Evolutionary conservation across 441 rosid species (phyloP).

Genomic region (Rhodomyrtus psidioides): DNA sequence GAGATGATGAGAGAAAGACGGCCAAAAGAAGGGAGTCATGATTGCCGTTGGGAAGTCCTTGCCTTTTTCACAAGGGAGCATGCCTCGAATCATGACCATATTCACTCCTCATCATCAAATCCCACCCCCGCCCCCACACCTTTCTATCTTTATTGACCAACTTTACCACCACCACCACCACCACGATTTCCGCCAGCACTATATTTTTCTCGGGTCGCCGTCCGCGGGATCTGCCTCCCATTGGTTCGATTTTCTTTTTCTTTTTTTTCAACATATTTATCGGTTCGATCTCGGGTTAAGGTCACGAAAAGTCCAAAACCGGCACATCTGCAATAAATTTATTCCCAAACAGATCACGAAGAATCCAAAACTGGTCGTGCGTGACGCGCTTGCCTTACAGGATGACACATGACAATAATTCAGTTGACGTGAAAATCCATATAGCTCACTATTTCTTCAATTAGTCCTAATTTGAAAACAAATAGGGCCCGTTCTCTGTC

Average conservation of each 20-base stretch:
- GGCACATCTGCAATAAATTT: too few species aligned
- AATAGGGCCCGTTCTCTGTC: too few species aligned
- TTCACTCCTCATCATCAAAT: neutral
- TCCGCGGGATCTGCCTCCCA: neutral
- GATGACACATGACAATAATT: too few species aligned
- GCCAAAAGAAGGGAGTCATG: constrained; percentile 22
- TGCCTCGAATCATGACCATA: neutral
- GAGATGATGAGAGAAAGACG: neutral
- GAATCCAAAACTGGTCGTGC: too few species aligned
- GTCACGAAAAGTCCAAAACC: too few species aligned
- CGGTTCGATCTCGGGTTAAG: too few species aligned
- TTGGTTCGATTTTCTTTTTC: neutral
- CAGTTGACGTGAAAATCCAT: too few species aligned
- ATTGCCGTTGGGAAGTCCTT: constrained; percentile 12
- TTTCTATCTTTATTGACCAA: neutral
- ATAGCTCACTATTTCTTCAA: too few species aligned
- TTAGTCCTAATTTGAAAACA: too few species aligned
- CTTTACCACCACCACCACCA: neutral
- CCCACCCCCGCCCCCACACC: neutral
- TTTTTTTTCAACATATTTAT: too few species aligned
- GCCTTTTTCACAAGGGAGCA: neutral
- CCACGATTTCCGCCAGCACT: neutral
- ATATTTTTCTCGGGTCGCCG: neutral
- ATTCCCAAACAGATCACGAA: too few species aligned
- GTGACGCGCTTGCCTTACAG: too few species aligned